These are phyloP conservation scores for Actinidia polygama DNA, from an alignment of 179 eudicot species.

Conservation along the genomic window DNA sequence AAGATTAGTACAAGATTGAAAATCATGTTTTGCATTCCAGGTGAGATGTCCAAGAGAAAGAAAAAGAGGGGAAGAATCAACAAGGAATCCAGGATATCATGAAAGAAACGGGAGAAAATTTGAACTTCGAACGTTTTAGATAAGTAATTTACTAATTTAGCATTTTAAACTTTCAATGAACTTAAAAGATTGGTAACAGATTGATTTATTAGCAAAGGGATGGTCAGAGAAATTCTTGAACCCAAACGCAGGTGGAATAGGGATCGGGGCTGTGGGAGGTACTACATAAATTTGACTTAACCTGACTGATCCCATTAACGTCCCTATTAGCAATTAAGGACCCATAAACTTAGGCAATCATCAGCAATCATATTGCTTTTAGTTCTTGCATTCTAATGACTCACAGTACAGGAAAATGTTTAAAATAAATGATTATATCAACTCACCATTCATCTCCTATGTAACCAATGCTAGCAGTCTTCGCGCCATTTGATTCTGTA, in stretches of 20 bases:
- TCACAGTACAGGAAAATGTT: background rate
- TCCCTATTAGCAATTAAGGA: background rate
- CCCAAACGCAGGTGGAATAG: background rate
- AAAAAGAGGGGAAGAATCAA: no score
- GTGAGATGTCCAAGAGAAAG: no score
- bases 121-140: background rate
- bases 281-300: background rate
- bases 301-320: background rate
- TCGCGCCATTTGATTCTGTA: conserved; percentile 23
- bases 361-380: background rate
- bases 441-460: conserved; percentile 93
- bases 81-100: no score
- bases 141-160: background rate
- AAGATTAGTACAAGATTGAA: no score
- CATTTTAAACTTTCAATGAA: background rate
- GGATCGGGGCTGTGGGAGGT: background rate
- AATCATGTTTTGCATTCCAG: no score
- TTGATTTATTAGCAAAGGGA: background rate
- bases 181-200: background rate
- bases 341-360: background rate
- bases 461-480: conserved; percentile 64
- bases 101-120: no score
- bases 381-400: conserved; percentile 3
- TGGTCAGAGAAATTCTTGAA: background rate
- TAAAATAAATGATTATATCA: background rate